Conservation (phyloP, 257 asterid species). For the Solanum habrochaites region DNA sequence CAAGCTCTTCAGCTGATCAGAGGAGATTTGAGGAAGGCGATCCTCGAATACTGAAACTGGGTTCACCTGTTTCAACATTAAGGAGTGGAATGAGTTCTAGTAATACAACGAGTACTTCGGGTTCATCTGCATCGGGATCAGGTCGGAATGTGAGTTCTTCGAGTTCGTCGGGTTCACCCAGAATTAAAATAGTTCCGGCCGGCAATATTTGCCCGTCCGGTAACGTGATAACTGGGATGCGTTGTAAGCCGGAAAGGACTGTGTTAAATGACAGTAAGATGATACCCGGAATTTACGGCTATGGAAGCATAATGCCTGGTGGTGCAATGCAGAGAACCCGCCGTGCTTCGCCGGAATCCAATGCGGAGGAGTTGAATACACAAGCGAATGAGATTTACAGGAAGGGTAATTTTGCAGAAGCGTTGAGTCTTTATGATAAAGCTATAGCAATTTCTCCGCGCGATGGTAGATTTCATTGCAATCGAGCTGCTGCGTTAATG, state of each 20-base stretch:
- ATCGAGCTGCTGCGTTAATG: constrained; percentile 56
- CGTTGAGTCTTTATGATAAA: constrained; percentile 50
- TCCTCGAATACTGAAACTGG: not conserved
- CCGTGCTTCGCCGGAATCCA: not conserved
- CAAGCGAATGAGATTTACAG: constrained; percentile 51
- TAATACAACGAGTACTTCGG: constrained; percentile 47
- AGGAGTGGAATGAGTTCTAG: not conserved
- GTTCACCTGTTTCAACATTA: constrained; percentile 10
- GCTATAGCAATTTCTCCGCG: constrained; percentile 44
- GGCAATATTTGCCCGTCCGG: constrained; percentile 74
- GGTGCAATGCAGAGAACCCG: constrained; percentile 6
- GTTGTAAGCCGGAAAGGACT: constrained; percentile 26
- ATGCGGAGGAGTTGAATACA: constrained; percentile 50
- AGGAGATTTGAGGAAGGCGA: not conserved
- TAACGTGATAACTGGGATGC: constrained; percentile 42
- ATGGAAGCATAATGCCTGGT: constrained; percentile 62
- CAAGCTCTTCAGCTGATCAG: not conserved
- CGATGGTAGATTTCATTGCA: constrained; percentile 42
- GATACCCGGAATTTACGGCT: constrained; percentile 33
- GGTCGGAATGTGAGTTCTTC: constrained; percentile 13
- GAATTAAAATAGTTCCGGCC: not conserved
- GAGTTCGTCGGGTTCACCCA: not conserved
- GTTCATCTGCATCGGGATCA: constrained; percentile 60
- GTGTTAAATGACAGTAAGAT: constrained; percentile 7
- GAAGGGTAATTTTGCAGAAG: constrained; percentile 50